Base-by-base conservation (phyloP, 495 filamentous ascomycete genomes). In the Podospora fimiseda region DNA sequence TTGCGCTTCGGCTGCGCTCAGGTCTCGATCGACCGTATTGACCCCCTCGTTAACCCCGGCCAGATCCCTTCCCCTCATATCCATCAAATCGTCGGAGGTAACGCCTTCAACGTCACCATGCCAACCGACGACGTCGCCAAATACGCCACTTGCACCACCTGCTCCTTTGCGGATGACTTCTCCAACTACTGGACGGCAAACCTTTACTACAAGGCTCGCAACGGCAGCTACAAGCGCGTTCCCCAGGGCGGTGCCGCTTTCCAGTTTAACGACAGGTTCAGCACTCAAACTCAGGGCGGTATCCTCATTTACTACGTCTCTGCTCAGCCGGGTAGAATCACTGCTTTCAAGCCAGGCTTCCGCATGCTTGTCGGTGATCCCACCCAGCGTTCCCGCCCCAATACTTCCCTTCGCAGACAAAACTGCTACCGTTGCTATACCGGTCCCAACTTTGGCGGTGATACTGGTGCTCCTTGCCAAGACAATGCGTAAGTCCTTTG, bases 281-380 rank as follows among this genome's bases (percentile, higher is more conserved):
- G 67, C 56, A 76, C 73, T 33, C 70, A 77, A 56, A 76, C 64
- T 6, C 53, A 64, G 14, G 77, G 76, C 23, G 77, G 77, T 33
- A 67, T 77, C 43, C 66, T 76, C 2, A 71, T 80, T 9, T 80
- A 80, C 69, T 79, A 80, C 59, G 74, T 78, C 58, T 74, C 74
- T 37, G 73, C 74, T 9, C 68, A 75, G 52, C 71, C 72, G n/a
- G 73, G 73, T 46, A 68, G 69, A 49, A 70, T 77, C 55, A 80
- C 75, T 0, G 76, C 76, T 37, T 80, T 80, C 65, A 74, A 75
- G 67, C 72, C 72, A 3, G 74, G 74, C 23, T 79, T 77, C 74
- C 74, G 75, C 52, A 79, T 79, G 75, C 67, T 76, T 24, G 70
- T 73, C 53, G 75, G 75, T 45, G 74, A 79, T 59, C 67, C 73